Conservation (phyloP, 2,329 filamentous ascomycete species). For the Colletotrichum spaethianum region DNA sequence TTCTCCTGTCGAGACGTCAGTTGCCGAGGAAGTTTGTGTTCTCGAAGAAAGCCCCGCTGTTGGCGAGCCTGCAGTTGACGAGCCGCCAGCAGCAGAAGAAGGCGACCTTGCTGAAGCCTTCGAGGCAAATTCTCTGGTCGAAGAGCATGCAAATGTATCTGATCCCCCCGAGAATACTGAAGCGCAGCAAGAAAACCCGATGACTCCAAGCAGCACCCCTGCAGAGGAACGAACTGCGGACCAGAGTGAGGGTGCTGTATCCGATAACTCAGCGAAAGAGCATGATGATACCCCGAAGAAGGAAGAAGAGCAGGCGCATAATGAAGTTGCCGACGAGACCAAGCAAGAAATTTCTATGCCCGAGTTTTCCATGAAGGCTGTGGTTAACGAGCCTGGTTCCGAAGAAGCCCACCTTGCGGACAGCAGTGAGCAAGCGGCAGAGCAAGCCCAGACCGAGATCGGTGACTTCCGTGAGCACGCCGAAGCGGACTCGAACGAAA, state of each 20-base stretch:
- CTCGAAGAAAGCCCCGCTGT: background rate
- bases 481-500: background rate
- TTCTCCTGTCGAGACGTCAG: background rate
- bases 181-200: background rate
- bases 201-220: background rate
- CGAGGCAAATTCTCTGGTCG: background rate
- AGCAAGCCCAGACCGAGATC: background rate
- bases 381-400: background rate
- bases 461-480: background rate
- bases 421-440: background rate
- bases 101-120: background rate
- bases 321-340: background rate
- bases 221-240: slow-evolving; percentile 29
- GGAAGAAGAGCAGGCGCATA: background rate
- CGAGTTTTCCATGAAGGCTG: slow-evolving; percentile 17
- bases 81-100: background rate
- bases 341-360: background rate
- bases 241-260: background rate
- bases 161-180: background rate
- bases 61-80: background rate
- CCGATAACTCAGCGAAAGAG: slow-evolving; percentile 36
- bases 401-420: background rate
- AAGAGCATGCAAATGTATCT: background rate
- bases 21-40: background rate
- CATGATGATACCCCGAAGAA: slow-evolving; percentile 9